These are phyloP conservation scores for Clavispora fructus DNA, from an alignment of 805 yeast species.

Conservation along the genomic window DNA sequence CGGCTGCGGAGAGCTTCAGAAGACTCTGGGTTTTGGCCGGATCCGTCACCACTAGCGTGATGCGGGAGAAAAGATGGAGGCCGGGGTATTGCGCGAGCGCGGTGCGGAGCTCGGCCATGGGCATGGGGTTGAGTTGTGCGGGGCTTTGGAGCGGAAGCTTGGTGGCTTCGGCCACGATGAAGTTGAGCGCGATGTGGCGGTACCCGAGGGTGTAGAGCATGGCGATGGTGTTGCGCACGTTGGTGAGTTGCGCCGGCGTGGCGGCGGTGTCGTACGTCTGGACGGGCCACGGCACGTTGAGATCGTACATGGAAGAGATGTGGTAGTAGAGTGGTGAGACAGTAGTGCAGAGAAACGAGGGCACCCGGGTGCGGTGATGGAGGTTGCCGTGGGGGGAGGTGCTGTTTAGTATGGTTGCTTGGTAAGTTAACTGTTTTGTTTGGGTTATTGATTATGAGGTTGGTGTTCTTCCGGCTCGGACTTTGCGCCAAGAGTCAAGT, in stretches of 20 bases:
- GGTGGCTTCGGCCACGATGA: slow-evolving; percentile 44
- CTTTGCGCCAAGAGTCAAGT: too few relatives aligned
- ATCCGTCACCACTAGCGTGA: slow-evolving; percentile 73
- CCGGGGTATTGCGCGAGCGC: slow-evolving; percentile 24
- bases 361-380: not conserved
- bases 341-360: not conserved
- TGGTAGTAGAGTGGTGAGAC: not conserved
- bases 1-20: slow-evolving; percentile 36
- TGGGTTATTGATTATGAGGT: too few relatives aligned
- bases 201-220: slow-evolving; percentile 62
- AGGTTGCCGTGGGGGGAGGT: too few relatives aligned
- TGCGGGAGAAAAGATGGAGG: slow-evolving; percentile 52
- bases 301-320: slow-evolving; percentile 41
- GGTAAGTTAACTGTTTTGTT: too few relatives aligned
- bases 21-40: slow-evolving; percentile 69
- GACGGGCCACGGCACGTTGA: slow-evolving; percentile 73
- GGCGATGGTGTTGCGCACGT: slow-evolving; percentile 45
- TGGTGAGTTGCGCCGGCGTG: slow-evolving; percentile 35
- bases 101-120: slow-evolving; percentile 26
- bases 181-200: slow-evolving; percentile 72
- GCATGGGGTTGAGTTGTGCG: slow-evolving; percentile 44
- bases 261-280: slow-evolving; percentile 40
- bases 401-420: too few relatives aligned
- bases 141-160: slow-evolving; percentile 46
- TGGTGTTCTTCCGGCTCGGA: too few relatives aligned